These are phyloP conservation scores for Colletotrichum somersetense DNA, from an alignment of 2,329 filamentous ascomycete species.

Conservation along the genomic window DNA sequence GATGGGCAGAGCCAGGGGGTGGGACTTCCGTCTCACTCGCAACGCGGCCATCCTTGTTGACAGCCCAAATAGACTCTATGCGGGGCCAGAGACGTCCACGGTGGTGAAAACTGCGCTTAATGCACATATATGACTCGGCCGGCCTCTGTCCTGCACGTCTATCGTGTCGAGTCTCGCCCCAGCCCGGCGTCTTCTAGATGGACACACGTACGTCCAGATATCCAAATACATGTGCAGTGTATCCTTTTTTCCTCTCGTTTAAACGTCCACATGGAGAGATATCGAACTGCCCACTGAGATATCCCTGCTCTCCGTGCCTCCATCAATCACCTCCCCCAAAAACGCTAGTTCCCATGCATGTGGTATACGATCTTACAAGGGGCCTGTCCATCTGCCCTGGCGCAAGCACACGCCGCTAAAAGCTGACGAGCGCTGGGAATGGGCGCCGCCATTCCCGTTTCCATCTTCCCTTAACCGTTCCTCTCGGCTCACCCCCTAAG, in stretches of 20 bases:
- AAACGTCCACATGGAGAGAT: background rate
- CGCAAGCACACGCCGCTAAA: conserved; percentile 17
- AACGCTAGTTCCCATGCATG: background rate
- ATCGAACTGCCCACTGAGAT: background rate
- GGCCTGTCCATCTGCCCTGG: background rate
- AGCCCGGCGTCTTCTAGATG: background rate
- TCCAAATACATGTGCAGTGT: background rate
- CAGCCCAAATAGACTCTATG: conserved; percentile 1
- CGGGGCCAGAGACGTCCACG: too few species aligned
- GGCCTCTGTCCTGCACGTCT: conserved; percentile 1
- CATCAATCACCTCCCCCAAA: background rate
- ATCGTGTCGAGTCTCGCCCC: background rate
- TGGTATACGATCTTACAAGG: background rate
- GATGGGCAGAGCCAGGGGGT: background rate
- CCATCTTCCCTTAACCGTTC: background rate
- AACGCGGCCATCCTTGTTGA: conserved; percentile 20
- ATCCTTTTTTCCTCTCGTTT: background rate
- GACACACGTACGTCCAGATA: background rate
- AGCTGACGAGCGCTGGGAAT: background rate
- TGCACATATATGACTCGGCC: background rate
- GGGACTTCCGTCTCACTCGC: background rate
- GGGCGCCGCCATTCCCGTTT: conserved; percentile 2
- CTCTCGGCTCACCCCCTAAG: background rate
- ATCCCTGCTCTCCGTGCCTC: background rate
- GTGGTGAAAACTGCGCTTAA: background rate